Base-by-base conservation (phyloP, 2,329 filamentous ascomycete species). In the Colletotrichum eleusines region DNA sequence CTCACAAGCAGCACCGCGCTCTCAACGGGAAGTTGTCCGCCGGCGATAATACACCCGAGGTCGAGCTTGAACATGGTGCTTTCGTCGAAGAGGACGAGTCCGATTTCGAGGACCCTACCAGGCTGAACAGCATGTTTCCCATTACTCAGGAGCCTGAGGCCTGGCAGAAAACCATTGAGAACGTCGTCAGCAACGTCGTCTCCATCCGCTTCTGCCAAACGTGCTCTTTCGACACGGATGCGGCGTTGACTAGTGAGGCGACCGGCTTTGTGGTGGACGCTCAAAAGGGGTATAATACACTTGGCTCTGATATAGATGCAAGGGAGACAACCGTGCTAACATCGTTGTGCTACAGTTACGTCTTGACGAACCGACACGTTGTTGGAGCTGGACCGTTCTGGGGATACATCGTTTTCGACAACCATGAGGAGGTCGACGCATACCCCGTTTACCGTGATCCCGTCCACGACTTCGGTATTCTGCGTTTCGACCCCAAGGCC, bases 201-300 rank as follows among this genome's bases (percentile, higher is more conserved):
- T 97, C 95, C n/a, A 98, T 99, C 77, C 93, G 97, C 75, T 99
- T 99, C 84, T 98, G 95, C 80, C 94, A 98, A 86, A 98, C 96
- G 0, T 97, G 94, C 80, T 95, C 95, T 31, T 99, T 99, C 80
- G 96, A 99, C 80, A 98, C 96, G n/a, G 96, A 99, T 76, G 86
- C 94, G 35, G 96, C 96, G 8, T 88, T 97, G 80, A 94, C 94
- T 23, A 98, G 94, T 77, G 96, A 99, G 84, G 96, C 96, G 4
- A 99, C 96, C 0, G 96, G 96, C 9, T 99, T 99, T 79, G 95
- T 99, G 20, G 96, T 99, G 31, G 96, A 99, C 83, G 94, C 96
- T 6, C 92, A 97, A 82, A 90, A 90, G 80, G 96, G 96, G 80
- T 92, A 84, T 76, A 91, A 84, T 33, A 48, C 50, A 46, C 26